These are phyloP conservation scores for Leishmania amazonensis DNA, from an alignment of 208 protist genomes.

Conservation along the genomic window DNA sequence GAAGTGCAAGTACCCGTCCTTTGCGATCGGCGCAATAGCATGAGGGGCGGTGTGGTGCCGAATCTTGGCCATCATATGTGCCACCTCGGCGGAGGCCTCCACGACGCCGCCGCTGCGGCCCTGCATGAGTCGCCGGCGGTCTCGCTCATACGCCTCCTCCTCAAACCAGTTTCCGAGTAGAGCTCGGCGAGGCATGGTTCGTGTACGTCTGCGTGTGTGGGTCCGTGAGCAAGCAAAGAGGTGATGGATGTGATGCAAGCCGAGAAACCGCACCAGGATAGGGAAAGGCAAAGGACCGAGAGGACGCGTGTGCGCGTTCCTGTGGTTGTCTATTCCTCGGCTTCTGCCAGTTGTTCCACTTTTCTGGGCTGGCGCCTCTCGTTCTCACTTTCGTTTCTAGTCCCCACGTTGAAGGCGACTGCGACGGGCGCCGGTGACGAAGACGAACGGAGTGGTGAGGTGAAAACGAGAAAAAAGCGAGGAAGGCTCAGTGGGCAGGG, in stretches of 20 bases:
- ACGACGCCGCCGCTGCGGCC: constrained; percentile 59
- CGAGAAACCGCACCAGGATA: background rate
- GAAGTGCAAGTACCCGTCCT: constrained; percentile 76
- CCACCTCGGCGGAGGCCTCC: constrained; percentile 59
- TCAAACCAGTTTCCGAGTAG: constrained; percentile 89
- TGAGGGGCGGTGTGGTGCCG: constrained; percentile 82
- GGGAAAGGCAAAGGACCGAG: background rate
- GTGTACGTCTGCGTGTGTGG: constrained; percentile 5
- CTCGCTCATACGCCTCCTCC: constrained; percentile 77
- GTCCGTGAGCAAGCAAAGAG: background rate
- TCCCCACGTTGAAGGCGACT: background rate
- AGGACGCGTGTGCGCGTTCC: background rate
- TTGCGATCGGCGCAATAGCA: constrained; percentile 41
- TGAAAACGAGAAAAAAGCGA: background rate
- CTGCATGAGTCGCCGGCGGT: constrained; percentile 77
- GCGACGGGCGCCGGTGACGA: background rate
- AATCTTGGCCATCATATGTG: constrained; percentile 72
- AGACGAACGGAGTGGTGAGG: background rate
- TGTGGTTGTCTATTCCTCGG: background rate
- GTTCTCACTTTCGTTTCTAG: background rate
- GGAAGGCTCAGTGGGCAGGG: background rate
- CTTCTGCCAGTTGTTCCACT: no score
- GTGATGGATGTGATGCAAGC: background rate
- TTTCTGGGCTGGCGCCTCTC: background rate
- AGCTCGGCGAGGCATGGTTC: constrained; percentile 61